phyloP scores from a whole-genome alignment of 768 basidiomycete species.

The Leccinum longicurvipes region DNA sequence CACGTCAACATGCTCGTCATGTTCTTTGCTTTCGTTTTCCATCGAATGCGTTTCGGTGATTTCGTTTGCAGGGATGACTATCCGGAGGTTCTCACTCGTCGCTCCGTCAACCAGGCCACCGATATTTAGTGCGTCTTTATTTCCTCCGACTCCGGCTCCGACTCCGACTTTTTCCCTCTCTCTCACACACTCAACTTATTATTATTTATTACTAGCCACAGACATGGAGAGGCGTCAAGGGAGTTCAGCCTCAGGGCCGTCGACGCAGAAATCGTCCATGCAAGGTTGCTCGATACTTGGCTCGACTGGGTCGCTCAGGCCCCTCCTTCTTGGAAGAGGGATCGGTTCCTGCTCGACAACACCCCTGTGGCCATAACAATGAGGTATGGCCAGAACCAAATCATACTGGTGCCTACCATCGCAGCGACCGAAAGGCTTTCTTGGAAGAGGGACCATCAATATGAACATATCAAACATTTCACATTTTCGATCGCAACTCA shows the following conservation, averaged over 20 bases:
- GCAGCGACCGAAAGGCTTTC: background rate
- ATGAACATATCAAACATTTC: constrained; percentile 1
- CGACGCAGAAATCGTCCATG: background rate
- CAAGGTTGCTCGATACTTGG: background rate
- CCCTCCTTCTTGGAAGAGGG: background rate
- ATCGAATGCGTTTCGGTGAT: background rate
- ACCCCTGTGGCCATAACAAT: constrained; percentile 1
- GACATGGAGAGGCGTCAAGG: background rate
- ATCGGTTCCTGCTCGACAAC: background rate
- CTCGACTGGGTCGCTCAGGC: background rate
- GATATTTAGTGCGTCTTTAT: background rate
- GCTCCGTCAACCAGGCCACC: background rate
- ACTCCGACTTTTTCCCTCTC: no score
- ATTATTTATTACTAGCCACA: background rate
- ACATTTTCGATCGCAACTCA: background rate
- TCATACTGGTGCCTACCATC: background rate
- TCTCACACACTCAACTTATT: no score
- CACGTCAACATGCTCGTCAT: background rate
- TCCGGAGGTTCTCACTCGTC: background rate
- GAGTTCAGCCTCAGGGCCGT: background rate
- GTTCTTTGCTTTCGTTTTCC: background rate
- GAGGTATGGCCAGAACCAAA: constrained; percentile 8
- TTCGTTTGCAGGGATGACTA: background rate
- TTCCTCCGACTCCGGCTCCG: background rate
- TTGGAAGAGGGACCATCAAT: background rate